Base-by-base conservation (phyloP, 257 asterid genomes). In the Phtheirospermum japonicum region DNA sequence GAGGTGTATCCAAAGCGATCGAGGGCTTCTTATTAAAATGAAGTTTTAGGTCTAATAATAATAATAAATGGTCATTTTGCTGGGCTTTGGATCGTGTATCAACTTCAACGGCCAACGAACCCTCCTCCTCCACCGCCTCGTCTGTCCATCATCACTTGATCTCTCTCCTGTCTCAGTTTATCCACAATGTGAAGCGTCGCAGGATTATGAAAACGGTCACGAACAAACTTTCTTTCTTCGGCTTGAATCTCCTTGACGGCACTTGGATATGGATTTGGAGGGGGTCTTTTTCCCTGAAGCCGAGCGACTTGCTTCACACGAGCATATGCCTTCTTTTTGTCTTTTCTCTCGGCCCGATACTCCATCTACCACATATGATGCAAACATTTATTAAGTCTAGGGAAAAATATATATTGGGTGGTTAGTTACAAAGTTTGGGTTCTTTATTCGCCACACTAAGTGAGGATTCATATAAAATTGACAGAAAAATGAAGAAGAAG, bases 221-320 rank as follows among this genome's bases (percentile, higher is more conserved):
- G 34, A 9, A 52, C 58, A 52, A 20, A 52, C 58, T 52, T 52
- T 12, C 33, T 23, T 12, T 52, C 58, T 52, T 52, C 58, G 13
- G 58, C 58, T 30, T 52, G 58, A 26, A 52, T 88, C 77, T 91
- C 93, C 65, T 79, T 84, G 57, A 86, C 32, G 60, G 95, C 90
- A 68, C 86, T 81, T 9, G 96, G 87, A 52, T 77, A 84, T 28
- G 98, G 95, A 54, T 86, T 86, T 54, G 90, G 86, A 70, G 90
- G 97, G 30, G 82, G 89, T 49, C 77, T 71, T 77, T 79, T 86
- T 4, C 97, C 96, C 61, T 78, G 90, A 61, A 76, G 87, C 62
- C 71, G 66, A 46, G 88, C 77, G 34, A 81, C 86, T 82, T 88
- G 46, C 80, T 83, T 91, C 79, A 91, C 67, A 67, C 86, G 85